Conservation (phyloP, 176 grass and related monocot species). For the Bromus sterilis region DNA sequence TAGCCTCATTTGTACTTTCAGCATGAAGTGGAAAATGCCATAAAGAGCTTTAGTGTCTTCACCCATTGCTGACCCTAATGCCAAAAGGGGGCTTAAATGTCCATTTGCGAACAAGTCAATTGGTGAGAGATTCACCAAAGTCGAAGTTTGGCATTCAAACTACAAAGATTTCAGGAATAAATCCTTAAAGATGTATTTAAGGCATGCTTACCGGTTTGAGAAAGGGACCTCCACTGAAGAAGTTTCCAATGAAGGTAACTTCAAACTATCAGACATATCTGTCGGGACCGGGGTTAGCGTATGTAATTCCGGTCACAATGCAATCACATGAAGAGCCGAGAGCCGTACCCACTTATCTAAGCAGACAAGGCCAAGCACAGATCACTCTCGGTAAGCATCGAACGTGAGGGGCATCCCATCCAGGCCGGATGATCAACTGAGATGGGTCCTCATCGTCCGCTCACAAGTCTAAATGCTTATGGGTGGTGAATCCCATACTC, state of each 20-base stretch:
- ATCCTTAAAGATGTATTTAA: constrained; percentile 40
- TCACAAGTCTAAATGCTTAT: too few species aligned
- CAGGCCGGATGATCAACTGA: too few species aligned
- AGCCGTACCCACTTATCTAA: too few species aligned
- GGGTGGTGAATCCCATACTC: too few species aligned
- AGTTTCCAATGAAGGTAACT: constrained; percentile 43
- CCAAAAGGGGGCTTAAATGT: constrained; percentile 63
- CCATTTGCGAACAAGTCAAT: constrained; percentile 40
- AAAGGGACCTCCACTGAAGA: constrained; percentile 35
- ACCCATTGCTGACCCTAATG: constrained; percentile 45
- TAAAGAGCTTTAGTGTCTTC: constrained; percentile 41
- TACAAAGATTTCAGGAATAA: constrained; percentile 35
- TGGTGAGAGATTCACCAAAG: constrained; percentile 34
- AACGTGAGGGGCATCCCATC: too few species aligned
- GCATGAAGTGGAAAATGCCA: constrained; percentile 39
- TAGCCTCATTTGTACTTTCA: constrained; percentile 7
- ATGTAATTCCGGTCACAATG: too few species aligned
- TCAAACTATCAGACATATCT: constrained; percentile 37
- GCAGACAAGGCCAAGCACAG: too few species aligned
- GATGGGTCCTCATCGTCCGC: too few species aligned
- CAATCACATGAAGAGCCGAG: too few species aligned
- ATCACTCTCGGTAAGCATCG: too few species aligned
- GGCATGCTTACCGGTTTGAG: constrained; percentile 42
- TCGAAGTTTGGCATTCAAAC: constrained; percentile 32
- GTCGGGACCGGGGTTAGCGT: too few species aligned